Evolutionary conservation across 306 rosid species (phyloP).

Genomic region (Quercus gilva): DNA sequence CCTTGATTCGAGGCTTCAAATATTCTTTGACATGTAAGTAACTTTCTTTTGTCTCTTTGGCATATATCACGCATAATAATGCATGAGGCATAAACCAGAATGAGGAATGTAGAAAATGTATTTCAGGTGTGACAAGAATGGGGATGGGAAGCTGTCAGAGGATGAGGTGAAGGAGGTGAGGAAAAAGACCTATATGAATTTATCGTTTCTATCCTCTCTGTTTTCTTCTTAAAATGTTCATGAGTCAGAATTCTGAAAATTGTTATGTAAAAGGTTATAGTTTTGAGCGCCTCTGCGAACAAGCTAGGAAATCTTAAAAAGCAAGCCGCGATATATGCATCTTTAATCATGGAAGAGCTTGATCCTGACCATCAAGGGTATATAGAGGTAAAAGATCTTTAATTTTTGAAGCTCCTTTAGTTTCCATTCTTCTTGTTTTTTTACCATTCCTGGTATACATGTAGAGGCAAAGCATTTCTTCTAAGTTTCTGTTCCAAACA

Average conservation of each 20-base stretch:
- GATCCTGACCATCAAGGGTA: slow-evolving; percentile 90
- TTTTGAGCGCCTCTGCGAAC: slow-evolving; percentile 89
- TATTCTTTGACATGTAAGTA: slow-evolving; percentile 89
- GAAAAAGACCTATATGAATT: slow-evolving; percentile 7
- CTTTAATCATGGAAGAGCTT: slow-evolving; percentile 91
- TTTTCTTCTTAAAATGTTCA: not conserved
- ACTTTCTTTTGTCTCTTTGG: not conserved
- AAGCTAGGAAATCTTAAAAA: slow-evolving; percentile 69
- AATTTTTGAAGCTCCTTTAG: not conserved
- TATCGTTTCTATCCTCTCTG: not conserved
- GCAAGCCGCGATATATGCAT: slow-evolving; percentile 66
- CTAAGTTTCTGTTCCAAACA: slow-evolving; percentile 25
- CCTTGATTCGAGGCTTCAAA: slow-evolving; percentile 73
- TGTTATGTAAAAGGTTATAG: slow-evolving; percentile 68
- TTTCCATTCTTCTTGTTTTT: not conserved
- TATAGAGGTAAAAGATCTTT: slow-evolving; percentile 59
- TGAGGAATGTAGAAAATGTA: slow-evolving; percentile 11
- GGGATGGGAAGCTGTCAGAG: slow-evolving; percentile 88
- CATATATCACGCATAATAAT: not conserved
- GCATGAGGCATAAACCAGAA: not conserved
- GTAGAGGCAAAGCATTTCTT: not conserved
- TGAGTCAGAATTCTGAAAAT: slow-evolving; percentile 24
- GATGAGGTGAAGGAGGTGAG: slow-evolving; percentile 89
- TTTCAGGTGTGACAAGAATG: slow-evolving; percentile 96
- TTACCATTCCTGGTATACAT: not conserved